Conservation (phyloP, 2,329 filamentous ascomycete species). For the Diaporthe sp. region DNA sequence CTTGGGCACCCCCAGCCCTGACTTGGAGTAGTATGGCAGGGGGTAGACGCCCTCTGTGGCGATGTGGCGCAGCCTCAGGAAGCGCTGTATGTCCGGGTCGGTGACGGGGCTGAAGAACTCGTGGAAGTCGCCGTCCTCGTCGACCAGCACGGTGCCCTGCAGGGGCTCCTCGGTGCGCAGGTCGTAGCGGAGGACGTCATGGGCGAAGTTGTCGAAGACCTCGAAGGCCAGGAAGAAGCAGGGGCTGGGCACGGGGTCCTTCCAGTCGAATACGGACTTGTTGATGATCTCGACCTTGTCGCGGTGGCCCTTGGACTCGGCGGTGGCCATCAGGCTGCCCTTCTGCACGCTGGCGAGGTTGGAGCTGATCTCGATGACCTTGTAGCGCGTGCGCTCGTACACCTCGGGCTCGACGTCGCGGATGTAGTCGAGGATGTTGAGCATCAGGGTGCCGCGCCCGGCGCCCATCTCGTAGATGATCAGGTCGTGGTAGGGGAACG, state of each 20-base stretch:
- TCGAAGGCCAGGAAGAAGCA: constrained; percentile 99
- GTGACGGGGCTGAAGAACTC: constrained; percentile 85
- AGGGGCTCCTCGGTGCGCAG: constrained; percentile 82
- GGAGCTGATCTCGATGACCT: constrained; percentile 94
- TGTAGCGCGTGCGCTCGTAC: constrained; percentile 93
- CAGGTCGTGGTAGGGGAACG: constrained; percentile 96
- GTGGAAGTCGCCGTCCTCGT: constrained; percentile 88
- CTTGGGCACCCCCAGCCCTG: constrained; percentile 38
- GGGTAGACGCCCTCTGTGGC: constrained; percentile 77
- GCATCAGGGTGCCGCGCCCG: constrained; percentile 96
- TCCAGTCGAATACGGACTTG: constrained; percentile 94
- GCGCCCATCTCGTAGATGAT: constrained; percentile 99
- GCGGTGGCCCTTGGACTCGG: constrained; percentile 80
- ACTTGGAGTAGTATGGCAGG: constrained; percentile 65
- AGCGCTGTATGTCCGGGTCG: constrained; percentile 86
- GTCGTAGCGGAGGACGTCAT: constrained; percentile 95
- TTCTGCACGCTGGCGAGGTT: constrained; percentile 84
- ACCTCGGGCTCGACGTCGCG: constrained; percentile 90
- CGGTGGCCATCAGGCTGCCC: constrained; percentile 75
- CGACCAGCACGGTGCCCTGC: constrained; percentile 90
- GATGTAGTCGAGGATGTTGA: constrained; percentile 98
- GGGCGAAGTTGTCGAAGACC: constrained; percentile 98
- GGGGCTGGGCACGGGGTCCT: constrained; percentile 86
- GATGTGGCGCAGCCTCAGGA: constrained; percentile 85
- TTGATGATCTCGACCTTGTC: constrained; percentile 96